Conservation (phyloP, 139 green algal genomes). For the Bryopsis sp. region DNA sequence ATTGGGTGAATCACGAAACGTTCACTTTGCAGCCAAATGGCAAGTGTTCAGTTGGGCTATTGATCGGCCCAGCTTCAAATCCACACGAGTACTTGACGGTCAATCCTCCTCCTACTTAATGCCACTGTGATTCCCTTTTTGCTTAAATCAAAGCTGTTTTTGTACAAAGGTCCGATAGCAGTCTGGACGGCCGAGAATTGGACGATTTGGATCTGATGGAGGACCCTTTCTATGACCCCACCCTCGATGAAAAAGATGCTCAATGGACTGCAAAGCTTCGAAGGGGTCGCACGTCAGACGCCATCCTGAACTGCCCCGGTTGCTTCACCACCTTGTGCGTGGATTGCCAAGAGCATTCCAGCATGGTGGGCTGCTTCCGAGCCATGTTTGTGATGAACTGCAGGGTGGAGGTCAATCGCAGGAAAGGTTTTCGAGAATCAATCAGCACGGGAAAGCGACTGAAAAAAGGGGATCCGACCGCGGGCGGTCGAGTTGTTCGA, state of each 20-base stretch:
- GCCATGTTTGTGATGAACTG: constrained; percentile 71
- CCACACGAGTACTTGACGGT: too few species aligned
- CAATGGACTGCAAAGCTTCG: constrained; percentile 30
- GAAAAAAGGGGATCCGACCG: too few species aligned
- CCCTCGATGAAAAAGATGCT: constrained; percentile 38
- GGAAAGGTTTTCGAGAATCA: neutral
- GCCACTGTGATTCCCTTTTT: too few species aligned
- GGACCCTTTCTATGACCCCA: constrained; percentile 41
- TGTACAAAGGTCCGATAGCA: too few species aligned
- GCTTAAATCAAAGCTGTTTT: too few species aligned
- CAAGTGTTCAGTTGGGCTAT: too few species aligned
- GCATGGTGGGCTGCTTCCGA: constrained; percentile 40
- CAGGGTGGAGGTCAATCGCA: constrained; percentile 18
- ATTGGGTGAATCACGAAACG: too few species aligned
- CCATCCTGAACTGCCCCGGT: constrained; percentile 56
- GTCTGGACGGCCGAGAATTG: too few species aligned
- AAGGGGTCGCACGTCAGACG: constrained; percentile 35
- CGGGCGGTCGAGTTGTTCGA: too few species aligned
- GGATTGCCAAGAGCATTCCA: constrained; percentile 57
- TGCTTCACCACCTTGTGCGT: constrained; percentile 66
- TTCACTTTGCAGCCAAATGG: too few species aligned
- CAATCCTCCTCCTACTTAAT: too few species aligned
- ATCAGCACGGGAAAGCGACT: constrained; percentile 17
- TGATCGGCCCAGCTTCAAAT: too few species aligned
- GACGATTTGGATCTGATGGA: constrained; percentile 1